A percentile compares a stretch with the other conserved stretches of the same genome.
Conservation (phyloP, 768 basidiomycete genomes). For the Austroboletus eburneus region DNA sequence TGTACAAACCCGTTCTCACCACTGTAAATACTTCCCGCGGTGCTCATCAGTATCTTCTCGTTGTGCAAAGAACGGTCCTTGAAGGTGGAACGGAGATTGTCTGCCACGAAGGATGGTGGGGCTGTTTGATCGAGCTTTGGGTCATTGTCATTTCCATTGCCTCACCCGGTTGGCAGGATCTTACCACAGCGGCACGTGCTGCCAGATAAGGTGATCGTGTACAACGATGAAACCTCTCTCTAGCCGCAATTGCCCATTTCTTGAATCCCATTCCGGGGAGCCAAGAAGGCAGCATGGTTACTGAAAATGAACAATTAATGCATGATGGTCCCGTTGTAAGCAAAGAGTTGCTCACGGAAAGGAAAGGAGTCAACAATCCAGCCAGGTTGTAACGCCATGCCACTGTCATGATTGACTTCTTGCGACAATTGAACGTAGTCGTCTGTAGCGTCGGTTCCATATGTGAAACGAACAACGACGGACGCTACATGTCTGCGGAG, state of each 20-base stretch:
- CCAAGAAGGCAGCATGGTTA: conserved; percentile 34
- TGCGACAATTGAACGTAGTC: conserved; percentile 28
- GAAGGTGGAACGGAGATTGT: neutral
- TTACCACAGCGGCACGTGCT: conserved; percentile 6
- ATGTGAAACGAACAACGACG: conserved; percentile 36
- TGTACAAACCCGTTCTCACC: neutral
- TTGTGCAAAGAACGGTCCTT: neutral
- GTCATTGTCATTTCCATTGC: neutral
- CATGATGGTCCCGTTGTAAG: neutral
- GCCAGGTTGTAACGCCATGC: conserved; percentile 27
- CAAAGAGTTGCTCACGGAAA: conserved; percentile 32
- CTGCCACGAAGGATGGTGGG: conserved; percentile 4
- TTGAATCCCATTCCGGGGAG: conserved; percentile 43
- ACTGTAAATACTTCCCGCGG: conserved; percentile 7
- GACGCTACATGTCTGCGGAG: conserved; percentile 32
- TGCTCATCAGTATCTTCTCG: conserved; percentile 3
- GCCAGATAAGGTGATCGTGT: conserved; percentile 7
- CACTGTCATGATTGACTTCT: conserved; percentile 26
- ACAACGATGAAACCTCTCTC: conserved; percentile 7
- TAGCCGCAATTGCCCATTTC: conserved; percentile 10
- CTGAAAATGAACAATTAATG: neutral
- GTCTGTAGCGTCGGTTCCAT: conserved; percentile 37
- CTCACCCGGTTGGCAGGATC: neutral
- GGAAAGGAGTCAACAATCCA: conserved; percentile 41
- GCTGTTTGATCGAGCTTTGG: conserved; percentile 4